Evolutionary conservation across 1,284 basidiomycete genomes (phyloP).

Genomic region (Boletus mariae): DNA sequence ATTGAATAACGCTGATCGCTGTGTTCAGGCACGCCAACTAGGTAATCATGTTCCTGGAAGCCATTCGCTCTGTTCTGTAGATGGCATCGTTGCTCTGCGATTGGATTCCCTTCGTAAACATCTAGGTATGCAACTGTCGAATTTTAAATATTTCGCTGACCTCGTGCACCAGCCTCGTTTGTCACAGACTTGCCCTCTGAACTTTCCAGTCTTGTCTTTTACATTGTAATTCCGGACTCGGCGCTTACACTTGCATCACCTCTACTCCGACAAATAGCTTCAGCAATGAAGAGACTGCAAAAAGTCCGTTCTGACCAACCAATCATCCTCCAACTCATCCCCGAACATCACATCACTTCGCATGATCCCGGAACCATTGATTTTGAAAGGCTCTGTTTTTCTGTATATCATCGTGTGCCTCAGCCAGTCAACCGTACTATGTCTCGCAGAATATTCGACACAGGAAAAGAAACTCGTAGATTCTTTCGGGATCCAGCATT

Average conservation of each 20-base stretch:
- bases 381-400: conserved; percentile 45
- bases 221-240: conserved; percentile 59
- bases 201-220: conserved; percentile 53
- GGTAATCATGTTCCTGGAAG: conserved; percentile 55
- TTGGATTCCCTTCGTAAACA: conserved; percentile 66
- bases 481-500: conserved; percentile 65
- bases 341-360: conserved; percentile 53
- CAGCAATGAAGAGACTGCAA: conserved; percentile 52
- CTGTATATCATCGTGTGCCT: conserved; percentile 68
- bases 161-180: conserved; percentile 43
- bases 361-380: conserved; percentile 20
- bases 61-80: conserved; percentile 40
- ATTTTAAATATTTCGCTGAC: conserved; percentile 7
- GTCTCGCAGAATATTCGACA: conserved; percentile 48
- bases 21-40: conserved; percentile 54
- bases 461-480: conserved; percentile 38
- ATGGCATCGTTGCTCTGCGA: conserved; percentile 58
- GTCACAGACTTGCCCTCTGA: conserved; percentile 42
- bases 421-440: conserved; percentile 56
- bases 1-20: conserved; percentile 8
- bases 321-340: conserved; percentile 65
- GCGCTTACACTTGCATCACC: conserved; percentile 58
- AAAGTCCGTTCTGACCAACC: conserved; percentile 44
- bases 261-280: conserved; percentile 61
- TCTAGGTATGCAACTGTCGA: conserved; percentile 41